A percentile compares a stretch with the other conserved stretches of the same genome.
phyloP scores from a whole-genome alignment of 345 rosid species.

The Garcia nutans region DNA sequence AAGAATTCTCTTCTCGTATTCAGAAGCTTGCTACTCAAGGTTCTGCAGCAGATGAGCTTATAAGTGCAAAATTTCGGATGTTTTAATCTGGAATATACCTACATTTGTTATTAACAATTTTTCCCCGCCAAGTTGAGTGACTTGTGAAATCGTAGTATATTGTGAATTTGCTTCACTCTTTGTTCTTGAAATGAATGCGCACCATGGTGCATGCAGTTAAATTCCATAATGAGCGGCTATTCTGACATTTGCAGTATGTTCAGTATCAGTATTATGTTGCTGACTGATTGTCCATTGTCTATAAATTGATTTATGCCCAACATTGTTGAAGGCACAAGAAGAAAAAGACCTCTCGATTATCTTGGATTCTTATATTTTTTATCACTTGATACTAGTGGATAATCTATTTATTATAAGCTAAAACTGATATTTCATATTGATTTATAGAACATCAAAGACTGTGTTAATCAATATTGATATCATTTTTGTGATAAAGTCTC shows the following conservation, averaged over 20 bases:
- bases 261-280: background rate
- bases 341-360: too few species aligned
- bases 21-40: slow-evolving; percentile 75
- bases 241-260: background rate
- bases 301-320: too few species aligned
- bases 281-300: too few species aligned
- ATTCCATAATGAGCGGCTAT: background rate
- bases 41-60: slow-evolving; percentile 53
- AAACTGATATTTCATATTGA: background rate
- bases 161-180: too few species aligned
- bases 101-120: background rate
- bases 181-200: too few species aligned
- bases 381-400: too few species aligned
- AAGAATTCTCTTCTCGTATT: slow-evolving; percentile 82
- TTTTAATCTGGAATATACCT: slow-evolving; percentile 33
- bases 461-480: background rate
- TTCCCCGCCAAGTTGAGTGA: background rate
- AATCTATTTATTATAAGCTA: too few species aligned
- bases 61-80: slow-evolving; percentile 75
- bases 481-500: background rate
- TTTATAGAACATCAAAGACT: background rate
- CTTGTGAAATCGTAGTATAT: background rate
- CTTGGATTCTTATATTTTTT: too few species aligned
- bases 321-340: too few species aligned
- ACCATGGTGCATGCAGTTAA: background rate